phyloP scores from a whole-genome alignment of 1,284 basidiomycete species.

The Coniophora puteana region DNA sequence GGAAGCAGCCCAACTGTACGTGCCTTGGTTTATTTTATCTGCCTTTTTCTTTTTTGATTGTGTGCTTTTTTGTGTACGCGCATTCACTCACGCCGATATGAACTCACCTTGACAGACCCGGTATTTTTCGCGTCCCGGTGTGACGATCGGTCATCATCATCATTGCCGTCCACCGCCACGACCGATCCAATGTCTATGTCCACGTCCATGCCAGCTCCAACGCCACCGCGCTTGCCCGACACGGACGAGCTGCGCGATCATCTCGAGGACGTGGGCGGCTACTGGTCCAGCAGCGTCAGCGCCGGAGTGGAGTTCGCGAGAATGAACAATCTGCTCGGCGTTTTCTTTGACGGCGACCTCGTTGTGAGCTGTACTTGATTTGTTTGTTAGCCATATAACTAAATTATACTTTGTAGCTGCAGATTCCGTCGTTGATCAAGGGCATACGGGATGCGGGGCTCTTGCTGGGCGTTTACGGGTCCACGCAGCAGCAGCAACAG shows the following conservation, averaged over 20 bases:
- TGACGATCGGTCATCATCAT: slow-evolving; percentile 33
- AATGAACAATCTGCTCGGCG: slow-evolving; percentile 89
- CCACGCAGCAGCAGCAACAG: no score
- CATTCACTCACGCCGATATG: slow-evolving; percentile 11
- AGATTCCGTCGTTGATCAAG: slow-evolving; percentile 82
- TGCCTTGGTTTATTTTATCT: slow-evolving; percentile 14
- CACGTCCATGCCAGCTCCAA: slow-evolving; percentile 3
- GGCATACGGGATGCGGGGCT: slow-evolving; percentile 88
- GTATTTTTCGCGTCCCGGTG: slow-evolving; percentile 93
- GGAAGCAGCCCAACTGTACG: slow-evolving; percentile 99
- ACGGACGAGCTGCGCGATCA: no score
- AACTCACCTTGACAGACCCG: slow-evolving; percentile 60
- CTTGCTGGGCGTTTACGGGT: slow-evolving; percentile 78
- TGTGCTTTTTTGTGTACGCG: no score
- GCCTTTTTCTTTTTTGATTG: no score
- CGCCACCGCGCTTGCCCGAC: no score
- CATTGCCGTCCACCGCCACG: slow-evolving; percentile 40
- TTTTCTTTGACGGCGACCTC: slow-evolving; percentile 88
- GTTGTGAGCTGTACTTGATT: slow-evolving; percentile 51
- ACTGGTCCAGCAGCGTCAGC: slow-evolving; percentile 69
- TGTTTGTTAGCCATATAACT: slow-evolving; percentile 7
- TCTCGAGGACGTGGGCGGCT: slow-evolving; percentile 39
- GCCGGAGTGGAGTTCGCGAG: slow-evolving; percentile 95
- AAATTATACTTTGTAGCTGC: slow-evolving; percentile 36
- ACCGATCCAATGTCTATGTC: no score